phyloP scores from a whole-genome alignment of 2,329 filamentous ascomycete genomes.

The Paecilomyces sp. region DNA sequence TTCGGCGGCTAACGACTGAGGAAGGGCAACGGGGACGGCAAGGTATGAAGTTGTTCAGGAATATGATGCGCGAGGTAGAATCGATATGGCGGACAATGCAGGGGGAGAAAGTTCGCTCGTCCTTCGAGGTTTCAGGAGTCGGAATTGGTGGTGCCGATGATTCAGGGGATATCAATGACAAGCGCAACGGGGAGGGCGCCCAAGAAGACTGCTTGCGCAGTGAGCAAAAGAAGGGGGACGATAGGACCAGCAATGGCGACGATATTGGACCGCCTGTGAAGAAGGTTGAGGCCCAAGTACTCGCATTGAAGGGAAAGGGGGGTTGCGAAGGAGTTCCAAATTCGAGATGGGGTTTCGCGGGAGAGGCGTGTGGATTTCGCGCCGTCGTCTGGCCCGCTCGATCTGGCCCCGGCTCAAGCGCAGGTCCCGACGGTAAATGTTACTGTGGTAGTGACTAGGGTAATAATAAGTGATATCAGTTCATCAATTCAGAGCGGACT shows the following conservation, averaged over 20 bases:
- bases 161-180: neutral
- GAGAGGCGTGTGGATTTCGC: neutral
- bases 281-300: conserved; percentile 5
- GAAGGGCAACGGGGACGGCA: neutral
- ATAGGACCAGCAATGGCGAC: neutral
- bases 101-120: neutral
- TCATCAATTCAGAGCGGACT: no score
- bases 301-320: conserved; percentile 12
- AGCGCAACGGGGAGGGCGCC: neutral
- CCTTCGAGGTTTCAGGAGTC: neutral
- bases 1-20: neutral
- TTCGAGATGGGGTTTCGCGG: neutral
- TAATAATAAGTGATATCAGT: no score
- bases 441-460: neutral
- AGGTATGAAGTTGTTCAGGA: neutral
- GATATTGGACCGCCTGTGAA: neutral
- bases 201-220: neutral
- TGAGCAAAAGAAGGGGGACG: neutral
- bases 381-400: neutral
- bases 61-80: neutral
- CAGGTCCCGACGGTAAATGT: conserved; percentile 1
- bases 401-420: neutral
- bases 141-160: neutral
- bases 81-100: neutral
- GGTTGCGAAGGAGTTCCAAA: neutral